phyloP scores from a whole-genome alignment of 176 grass and related monocot species.

The Phoenix roebelenii region DNA sequence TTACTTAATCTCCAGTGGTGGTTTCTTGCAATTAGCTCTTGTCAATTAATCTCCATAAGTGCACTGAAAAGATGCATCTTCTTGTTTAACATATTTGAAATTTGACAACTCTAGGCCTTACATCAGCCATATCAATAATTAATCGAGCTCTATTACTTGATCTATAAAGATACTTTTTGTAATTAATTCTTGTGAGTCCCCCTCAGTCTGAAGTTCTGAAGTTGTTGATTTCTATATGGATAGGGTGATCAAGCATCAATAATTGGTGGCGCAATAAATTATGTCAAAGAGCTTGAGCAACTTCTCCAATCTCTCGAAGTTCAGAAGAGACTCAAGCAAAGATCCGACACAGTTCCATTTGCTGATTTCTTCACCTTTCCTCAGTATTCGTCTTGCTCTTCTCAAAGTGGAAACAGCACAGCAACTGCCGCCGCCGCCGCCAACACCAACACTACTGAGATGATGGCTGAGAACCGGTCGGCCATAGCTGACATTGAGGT shows the following conservation, averaged over 20 bases:
- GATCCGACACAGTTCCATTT: not conserved
- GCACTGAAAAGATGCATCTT: too few species aligned
- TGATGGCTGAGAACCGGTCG: not conserved
- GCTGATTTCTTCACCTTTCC: conserved; percentile 17
- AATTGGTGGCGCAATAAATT: conserved; percentile 15
- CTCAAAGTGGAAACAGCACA: not conserved
- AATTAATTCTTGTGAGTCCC: too few species aligned
- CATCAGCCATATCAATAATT: too few species aligned
- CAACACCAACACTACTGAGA: not conserved
- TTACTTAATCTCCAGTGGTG: too few species aligned
- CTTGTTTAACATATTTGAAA: too few species aligned
- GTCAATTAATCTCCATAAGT: too few species aligned
- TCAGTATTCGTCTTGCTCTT: conserved; percentile 1
- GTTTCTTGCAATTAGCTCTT: too few species aligned
- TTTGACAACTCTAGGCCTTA: too few species aligned
- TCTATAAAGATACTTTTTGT: too few species aligned
- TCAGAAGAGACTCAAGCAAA: not conserved
- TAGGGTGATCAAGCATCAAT: conserved; percentile 10
- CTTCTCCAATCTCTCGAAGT: conserved; percentile 6
- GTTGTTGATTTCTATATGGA: not conserved
- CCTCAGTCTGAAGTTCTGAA: not conserved
- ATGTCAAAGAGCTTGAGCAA: conserved; percentile 15
- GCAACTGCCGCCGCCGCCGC: not conserved
- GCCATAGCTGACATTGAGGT: conserved; percentile 12
- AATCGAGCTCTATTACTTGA: too few species aligned